Conservation (phyloP, 352 stramenopile species). For the Phytopythium sindhum region DNA sequence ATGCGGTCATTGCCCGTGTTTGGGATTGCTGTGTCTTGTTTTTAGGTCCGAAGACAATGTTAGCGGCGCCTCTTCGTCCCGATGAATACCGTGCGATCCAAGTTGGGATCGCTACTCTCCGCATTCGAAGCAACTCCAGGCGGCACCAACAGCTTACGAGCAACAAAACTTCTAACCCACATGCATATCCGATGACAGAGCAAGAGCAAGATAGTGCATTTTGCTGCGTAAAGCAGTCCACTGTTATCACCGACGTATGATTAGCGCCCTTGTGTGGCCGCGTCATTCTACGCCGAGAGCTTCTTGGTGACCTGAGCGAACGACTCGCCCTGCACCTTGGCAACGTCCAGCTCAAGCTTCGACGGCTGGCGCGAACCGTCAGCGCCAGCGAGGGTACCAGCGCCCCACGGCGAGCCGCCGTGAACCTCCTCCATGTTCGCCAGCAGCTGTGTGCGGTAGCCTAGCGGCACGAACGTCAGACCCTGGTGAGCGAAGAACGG, state of each 20-base stretch:
- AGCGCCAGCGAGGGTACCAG: constrained; percentile 51
- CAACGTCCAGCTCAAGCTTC: constrained; percentile 77
- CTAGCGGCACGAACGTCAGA: constrained; percentile 77
- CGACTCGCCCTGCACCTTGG: constrained; percentile 74
- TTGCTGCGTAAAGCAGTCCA: background rate
- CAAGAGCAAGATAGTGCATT: background rate
- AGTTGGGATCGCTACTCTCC: no score
- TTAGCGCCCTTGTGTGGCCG: no score
- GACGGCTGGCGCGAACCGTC: constrained; percentile 72
- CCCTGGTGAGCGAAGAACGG: constrained; percentile 74
- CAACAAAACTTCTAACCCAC: no score
- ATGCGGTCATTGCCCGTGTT: background rate
- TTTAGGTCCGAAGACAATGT: no score
- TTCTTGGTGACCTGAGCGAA: constrained; percentile 82
- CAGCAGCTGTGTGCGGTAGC: constrained; percentile 32
- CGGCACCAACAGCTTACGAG: no score
- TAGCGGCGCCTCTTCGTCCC: background rate
- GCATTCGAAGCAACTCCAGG: no score
- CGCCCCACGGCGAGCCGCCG: constrained; percentile 49
- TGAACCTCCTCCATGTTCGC: constrained; percentile 59
- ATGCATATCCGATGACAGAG: background rate
- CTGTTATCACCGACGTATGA: no score
- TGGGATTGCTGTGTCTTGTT: no score
- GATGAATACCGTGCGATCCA: no score
- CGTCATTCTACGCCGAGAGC: constrained; percentile 47